Evolutionary conservation across 208 protist species (phyloP), one percentile per base, ranked within the genome.

Genomic region (Trypanosoma lewisi): DNA sequence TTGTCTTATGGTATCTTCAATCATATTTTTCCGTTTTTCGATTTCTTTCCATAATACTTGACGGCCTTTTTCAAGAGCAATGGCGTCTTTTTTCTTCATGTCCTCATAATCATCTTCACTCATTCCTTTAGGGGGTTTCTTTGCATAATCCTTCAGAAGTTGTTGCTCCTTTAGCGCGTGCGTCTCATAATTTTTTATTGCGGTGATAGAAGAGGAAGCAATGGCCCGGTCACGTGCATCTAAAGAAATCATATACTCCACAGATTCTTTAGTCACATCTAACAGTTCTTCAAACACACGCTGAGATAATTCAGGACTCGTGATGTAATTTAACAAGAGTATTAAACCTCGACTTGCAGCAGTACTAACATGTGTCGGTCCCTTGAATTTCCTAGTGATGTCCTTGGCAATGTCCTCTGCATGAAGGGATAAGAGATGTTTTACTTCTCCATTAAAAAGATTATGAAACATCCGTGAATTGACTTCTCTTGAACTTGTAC

Each of bases 91-190:
- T 63, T 78, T 75, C 67, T 91, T 90, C 75, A 89, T 77, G 57
- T 93, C 82, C 19, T 78, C 50, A 67, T 85, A 96, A 68, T 93
- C 90, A 44, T 96, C 90, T 45, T 71, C 90, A 8, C 71, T 76
- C 69, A 89, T 80, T 42, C 90, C 90, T 72, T 96, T 96, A 17
- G 90, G 90, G 5, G 90, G 81, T 54, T 78, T 77, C 14, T 85
- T 74, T 1, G 85, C 64, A 78, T 93, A 92, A 28, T 54, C 75
- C 73, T 93, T 93, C 33, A 94, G 73, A 28, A 96, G 74, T 54
- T 90, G 80, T 73, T 80, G 79, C 52, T 82, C 81, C 16, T 74
- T 67, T 21, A 96, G 71, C 25, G 74, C 53, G 33, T n/a, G 12
- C 16, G 75, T 77, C 73, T 93, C 87, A 63, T 87, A 96, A 25